Evolutionary conservation across 805 yeast species (phyloP).

Genomic region (Pichia scutulata): DNA sequence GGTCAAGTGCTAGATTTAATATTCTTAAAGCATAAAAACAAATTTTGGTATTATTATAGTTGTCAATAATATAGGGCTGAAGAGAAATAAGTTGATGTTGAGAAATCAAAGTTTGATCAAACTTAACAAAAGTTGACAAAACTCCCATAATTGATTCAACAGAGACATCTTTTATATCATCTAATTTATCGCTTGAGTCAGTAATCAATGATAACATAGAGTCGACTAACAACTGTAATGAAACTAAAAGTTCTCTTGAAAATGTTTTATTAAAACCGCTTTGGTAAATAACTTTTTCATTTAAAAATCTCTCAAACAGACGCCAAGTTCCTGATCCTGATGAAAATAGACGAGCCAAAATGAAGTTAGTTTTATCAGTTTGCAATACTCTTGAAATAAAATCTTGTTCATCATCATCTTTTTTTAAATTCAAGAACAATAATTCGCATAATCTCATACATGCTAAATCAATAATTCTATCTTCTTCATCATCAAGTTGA

Average conservation of each 20-base stretch:
- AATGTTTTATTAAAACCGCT: slow-evolving; percentile 15
- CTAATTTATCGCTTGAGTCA: slow-evolving; percentile 25
- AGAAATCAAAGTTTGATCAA: slow-evolving; percentile 44
- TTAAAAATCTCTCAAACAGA: slow-evolving; percentile 41
- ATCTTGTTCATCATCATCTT: neutral
- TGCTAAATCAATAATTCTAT: slow-evolving; percentile 38
- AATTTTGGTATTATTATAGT: slow-evolving; percentile 32
- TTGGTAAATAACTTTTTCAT: slow-evolving; percentile 33
- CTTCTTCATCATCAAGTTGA: slow-evolving; percentile 67
- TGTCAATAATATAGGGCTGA: slow-evolving; percentile 57
- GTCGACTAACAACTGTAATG: slow-evolving; percentile 29
- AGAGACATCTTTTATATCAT: slow-evolving; percentile 8
- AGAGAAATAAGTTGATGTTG: slow-evolving; percentile 62
- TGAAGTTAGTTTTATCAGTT: slow-evolving; percentile 1
- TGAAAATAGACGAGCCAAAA: slow-evolving; percentile 32
- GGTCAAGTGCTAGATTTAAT: slow-evolving; percentile 42
- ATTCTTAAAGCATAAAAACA: slow-evolving; percentile 48
- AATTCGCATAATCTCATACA: slow-evolving; percentile 29
- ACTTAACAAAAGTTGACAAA: slow-evolving; percentile 48
- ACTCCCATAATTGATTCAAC: slow-evolving; percentile 38
- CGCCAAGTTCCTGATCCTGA: slow-evolving; percentile 34
- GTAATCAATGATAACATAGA: slow-evolving; percentile 31
- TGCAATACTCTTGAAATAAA: neutral
- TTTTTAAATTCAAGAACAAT: slow-evolving; percentile 26
- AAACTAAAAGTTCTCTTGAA: slow-evolving; percentile 12